Percentiles rank a stretch among this genome's conserved stretches.
These are phyloP conservation scores for Pseudogymnoascus pannorum DNA, from an alignment of 2,329 filamentous ascomycete species.

Conservation along the genomic window DNA sequence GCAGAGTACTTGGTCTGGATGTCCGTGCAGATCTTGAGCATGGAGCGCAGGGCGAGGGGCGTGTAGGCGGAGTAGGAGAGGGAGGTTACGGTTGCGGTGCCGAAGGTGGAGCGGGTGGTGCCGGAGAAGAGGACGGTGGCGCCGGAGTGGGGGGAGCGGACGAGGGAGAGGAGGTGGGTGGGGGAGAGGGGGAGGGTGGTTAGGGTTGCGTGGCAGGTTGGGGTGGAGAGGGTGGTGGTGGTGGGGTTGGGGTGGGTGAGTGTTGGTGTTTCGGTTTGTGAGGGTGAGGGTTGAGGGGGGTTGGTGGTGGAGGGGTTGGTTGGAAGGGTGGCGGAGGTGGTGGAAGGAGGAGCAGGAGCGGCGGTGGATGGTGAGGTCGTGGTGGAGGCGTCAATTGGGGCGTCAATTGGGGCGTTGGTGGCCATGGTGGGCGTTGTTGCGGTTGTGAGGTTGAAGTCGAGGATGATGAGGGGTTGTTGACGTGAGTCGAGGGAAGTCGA, in stretches of 20 bases:
- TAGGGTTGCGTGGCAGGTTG: background rate
- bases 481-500: too few relatives aligned
- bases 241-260: background rate
- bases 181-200: background rate
- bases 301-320: background rate
- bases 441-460: background rate
- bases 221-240: background rate
- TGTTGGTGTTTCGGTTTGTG: too few relatives aligned
- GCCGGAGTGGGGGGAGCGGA: slow-evolving; percentile 66
- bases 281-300: too few relatives aligned
- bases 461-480: background rate
- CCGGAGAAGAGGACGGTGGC: slow-evolving; percentile 76
- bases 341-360: too few relatives aligned
- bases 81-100: slow-evolving; percentile 61
- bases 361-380: background rate
- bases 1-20: slow-evolving; percentile 56
- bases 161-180: slow-evolving; percentile 26
- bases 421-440: background rate
- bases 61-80: slow-evolving; percentile 71
- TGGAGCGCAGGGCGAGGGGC: slow-evolving; percentile 60
- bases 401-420: background rate
- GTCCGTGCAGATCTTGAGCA: slow-evolving; percentile 54
- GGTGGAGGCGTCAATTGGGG: too few relatives aligned
- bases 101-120: slow-evolving; percentile 71
- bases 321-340: background rate